Conservation (phyloP, 2,329 filamentous ascomycete species). For the Aureobasidium vineae region DNA sequence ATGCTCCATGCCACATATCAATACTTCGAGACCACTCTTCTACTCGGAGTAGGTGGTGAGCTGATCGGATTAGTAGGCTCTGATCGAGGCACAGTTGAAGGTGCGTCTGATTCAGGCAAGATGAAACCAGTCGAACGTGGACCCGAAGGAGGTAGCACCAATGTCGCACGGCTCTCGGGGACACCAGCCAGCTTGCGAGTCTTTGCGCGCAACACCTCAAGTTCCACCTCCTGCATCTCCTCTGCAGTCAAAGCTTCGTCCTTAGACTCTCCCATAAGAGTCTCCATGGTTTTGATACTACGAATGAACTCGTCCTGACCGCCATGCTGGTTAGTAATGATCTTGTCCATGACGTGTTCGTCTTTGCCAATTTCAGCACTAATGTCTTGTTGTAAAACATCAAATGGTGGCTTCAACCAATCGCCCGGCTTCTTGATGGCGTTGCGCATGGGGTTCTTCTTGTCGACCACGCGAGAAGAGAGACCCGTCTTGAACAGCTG, state of each 20-base stretch:
- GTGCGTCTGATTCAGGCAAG: neutral
- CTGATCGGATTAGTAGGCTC: neutral
- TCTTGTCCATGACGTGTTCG: conserved; percentile 57
- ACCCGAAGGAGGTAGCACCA: neutral
- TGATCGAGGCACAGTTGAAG: neutral
- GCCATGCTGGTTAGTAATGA: conserved; percentile 54
- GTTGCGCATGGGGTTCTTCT: conserved; percentile 70
- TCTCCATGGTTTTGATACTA: conserved; percentile 38
- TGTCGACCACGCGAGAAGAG: conserved; percentile 75
- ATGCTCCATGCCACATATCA: neutral
- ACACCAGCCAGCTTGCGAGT: neutral
- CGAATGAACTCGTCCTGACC: conserved; percentile 52
- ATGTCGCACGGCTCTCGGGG: neutral
- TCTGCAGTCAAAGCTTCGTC: conserved; percentile 37
- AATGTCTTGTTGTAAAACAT: conserved; percentile 54
- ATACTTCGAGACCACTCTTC: neutral
- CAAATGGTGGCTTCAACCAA: conserved; percentile 60
- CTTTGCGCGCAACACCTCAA: conserved; percentile 30
- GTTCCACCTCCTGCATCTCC: conserved; percentile 35
- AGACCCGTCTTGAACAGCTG: conserved; percentile 81
- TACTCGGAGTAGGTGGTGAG: neutral
- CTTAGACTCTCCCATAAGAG: conserved; percentile 36
- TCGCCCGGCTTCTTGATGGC: conserved; percentile 54
- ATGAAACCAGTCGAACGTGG: neutral
- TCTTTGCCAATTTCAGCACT: conserved; percentile 56